phyloP scores from a whole-genome alignment of 2,329 filamentous ascomycete genomes.

The Plectosphaerella plurivora region DNA sequence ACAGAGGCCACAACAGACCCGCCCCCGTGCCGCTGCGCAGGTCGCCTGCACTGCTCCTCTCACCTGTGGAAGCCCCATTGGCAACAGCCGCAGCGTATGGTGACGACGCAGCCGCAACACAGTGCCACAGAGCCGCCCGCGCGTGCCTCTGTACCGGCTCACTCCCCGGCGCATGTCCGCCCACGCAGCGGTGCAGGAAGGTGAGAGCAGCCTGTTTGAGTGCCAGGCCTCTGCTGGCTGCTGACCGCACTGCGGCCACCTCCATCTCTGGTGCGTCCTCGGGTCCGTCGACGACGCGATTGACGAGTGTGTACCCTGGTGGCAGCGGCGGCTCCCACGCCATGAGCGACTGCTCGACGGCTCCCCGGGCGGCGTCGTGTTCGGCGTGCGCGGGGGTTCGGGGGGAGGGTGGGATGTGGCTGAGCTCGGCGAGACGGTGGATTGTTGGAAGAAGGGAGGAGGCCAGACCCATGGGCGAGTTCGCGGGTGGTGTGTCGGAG shows the following conservation, averaged over 20 bases:
- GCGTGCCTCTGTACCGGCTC: slow-evolving; percentile 9
- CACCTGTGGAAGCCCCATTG: neutral
- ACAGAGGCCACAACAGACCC: slow-evolving; percentile 10
- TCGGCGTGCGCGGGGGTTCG: slow-evolving; percentile 7
- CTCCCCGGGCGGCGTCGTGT: slow-evolving; percentile 6
- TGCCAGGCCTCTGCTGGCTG: slow-evolving; percentile 10
- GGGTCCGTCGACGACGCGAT: slow-evolving; percentile 11
- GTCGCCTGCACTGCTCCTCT: neutral
- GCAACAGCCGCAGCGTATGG: neutral
- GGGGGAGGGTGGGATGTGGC: slow-evolving; percentile 4
- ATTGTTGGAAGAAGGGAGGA: slow-evolving; percentile 10
- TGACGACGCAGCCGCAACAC: slow-evolving; percentile 7
- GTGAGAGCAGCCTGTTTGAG: slow-evolving; percentile 10
- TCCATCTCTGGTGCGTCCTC: slow-evolving; percentile 7
- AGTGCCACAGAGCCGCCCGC: slow-evolving; percentile 12
- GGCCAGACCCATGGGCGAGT: slow-evolving; percentile 7
- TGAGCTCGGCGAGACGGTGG: slow-evolving; percentile 6
- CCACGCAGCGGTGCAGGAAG: slow-evolving; percentile 8
- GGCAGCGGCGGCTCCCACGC: slow-evolving; percentile 8
- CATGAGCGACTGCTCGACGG: slow-evolving; percentile 6
- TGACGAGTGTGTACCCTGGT: slow-evolving; percentile 10
- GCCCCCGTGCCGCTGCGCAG: slow-evolving; percentile 7
- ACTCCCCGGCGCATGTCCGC: slow-evolving; percentile 8
- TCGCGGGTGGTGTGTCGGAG: neutral
- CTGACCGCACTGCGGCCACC: slow-evolving; percentile 9